Conservation (phyloP, 2,329 filamentous ascomycete genomes). For the Diplodia corticola region DNA sequence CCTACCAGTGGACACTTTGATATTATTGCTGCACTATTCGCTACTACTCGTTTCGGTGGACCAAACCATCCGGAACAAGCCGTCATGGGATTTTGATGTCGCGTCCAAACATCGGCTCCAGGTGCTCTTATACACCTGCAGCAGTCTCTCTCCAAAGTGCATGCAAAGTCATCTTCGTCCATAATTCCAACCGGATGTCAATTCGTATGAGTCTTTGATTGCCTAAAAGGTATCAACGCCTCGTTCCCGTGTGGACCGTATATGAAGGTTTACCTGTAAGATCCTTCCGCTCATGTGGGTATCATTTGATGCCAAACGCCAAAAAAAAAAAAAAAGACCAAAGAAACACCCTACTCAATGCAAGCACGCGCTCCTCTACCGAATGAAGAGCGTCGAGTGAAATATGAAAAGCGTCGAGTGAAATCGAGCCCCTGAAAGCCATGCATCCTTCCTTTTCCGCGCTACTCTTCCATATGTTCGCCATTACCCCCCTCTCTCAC, state of each 20-base stretch:
- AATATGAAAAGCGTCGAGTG: too few species aligned
- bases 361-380: background rate
- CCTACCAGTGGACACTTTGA: background rate
- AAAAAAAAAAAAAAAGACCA: too few species aligned
- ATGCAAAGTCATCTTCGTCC: background rate
- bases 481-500: background rate
- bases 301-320: conserved; percentile 9
- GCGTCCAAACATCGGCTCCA: background rate
- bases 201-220: background rate
- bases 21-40: background rate
- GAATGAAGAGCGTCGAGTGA: too few species aligned
- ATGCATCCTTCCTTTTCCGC: background rate
- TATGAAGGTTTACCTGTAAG: background rate
- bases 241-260: background rate
- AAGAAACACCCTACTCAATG: background rate
- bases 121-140: background rate
- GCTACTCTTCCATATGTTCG: conserved; percentile 17
- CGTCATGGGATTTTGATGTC: background rate
- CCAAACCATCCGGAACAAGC: background rate
- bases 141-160: background rate
- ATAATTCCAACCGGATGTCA: background rate
- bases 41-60: background rate
- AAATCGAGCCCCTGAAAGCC: too few species aligned
- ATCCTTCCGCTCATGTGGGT: background rate
- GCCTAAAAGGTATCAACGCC: background rate